Percentiles rank a stretch among this genome's conserved stretches.
These are phyloP conservation scores for Heimioporus sp. DNA, from an alignment of 768 basidiomycete species.

Conservation along the genomic window DNA sequence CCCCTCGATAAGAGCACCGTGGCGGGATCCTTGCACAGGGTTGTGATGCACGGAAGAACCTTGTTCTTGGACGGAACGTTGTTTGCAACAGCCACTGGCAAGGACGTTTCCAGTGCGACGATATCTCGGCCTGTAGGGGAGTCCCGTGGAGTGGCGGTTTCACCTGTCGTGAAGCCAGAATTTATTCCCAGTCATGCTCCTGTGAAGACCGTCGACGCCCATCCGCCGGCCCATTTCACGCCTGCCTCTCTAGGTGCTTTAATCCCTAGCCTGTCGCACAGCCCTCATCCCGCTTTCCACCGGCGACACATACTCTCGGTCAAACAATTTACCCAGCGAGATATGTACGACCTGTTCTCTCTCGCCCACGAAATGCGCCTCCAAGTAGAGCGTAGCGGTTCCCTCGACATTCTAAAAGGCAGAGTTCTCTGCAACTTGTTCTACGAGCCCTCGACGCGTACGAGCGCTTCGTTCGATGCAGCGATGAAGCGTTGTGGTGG, in stretches of 20 bases:
- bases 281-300: conserved; percentile 83
- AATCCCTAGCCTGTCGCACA: conserved; percentile 21
- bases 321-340: conserved; percentile 86
- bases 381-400: conserved; percentile 89
- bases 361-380: conserved; percentile 96
- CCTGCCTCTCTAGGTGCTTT: conserved; percentile 10
- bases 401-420: conserved; percentile 86
- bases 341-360: conserved; percentile 91
- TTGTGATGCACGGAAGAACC: conserved; percentile 87
- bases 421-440: conserved; percentile 90
- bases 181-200: conserved; percentile 30
- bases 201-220: conserved; percentile 29
- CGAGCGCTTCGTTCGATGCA: conserved; percentile 93
- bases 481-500: conserved; percentile 99
- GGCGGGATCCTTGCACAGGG: conserved; percentile 82
- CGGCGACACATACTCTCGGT: conserved; percentile 92
- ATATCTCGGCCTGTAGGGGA: conserved; percentile 42
- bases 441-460: conserved; percentile 96
- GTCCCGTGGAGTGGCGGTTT: conserved; percentile 18
- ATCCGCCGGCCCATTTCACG: conserved; percentile 11
- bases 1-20: conserved; percentile 65
- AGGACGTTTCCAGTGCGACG: conserved; percentile 67
- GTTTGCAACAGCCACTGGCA: conserved; percentile 57
- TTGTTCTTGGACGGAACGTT: conserved; percentile 84
- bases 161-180: conserved; percentile 23